These are phyloP conservation scores for Endoconidiophora polonica DNA, from an alignment of 2,329 filamentous ascomycete genomes.

Conservation along the genomic window DNA sequence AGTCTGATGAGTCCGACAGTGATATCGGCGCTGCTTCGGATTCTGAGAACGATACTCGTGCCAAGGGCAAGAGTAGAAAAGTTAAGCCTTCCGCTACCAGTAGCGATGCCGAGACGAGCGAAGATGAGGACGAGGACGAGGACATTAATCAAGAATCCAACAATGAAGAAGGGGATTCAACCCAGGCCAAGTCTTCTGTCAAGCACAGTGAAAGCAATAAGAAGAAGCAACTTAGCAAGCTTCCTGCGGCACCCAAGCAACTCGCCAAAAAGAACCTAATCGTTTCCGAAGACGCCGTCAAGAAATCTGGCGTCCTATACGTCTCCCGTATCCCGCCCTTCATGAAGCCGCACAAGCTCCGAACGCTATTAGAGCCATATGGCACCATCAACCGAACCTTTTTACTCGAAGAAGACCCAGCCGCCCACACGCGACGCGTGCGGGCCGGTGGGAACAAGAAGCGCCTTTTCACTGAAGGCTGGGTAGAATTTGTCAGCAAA, in stretches of 20 bases:
- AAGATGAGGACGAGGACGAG: conserved; percentile 15
- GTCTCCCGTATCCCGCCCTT: conserved; percentile 73
- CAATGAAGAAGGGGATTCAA: conserved; percentile 16
- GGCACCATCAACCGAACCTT: conserved; percentile 64
- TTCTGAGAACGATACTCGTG: conserved; percentile 18
- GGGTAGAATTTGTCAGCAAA: conserved; percentile 69
- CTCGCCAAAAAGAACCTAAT: conserved; percentile 53
- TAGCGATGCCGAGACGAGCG: conserved; percentile 15
- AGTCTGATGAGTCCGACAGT: conserved; percentile 25
- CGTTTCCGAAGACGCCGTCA: conserved; percentile 44
- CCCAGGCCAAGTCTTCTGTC: conserved; percentile 14
- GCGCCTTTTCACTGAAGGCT: conserved; percentile 65
- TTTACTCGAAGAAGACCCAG: conserved; percentile 57
- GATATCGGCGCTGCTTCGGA: conserved; percentile 23
- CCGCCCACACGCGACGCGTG: conserved; percentile 48
- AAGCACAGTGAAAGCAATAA: conserved; percentile 32
- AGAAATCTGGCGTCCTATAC: conserved; percentile 67
- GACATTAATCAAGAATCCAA: conserved; percentile 16
- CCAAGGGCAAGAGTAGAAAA: conserved; percentile 15
- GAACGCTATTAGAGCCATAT: conserved; percentile 57
- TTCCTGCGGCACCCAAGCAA: conserved; percentile 8
- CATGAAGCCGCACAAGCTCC: conserved; percentile 69
- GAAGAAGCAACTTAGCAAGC: conserved; percentile 17
- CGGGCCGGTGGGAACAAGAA: conserved; percentile 69
- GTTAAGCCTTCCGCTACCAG: conserved; percentile 17